Base-by-base conservation (phyloP, 768 basidiomycete genomes). In the Phylloporus sp. region DNA sequence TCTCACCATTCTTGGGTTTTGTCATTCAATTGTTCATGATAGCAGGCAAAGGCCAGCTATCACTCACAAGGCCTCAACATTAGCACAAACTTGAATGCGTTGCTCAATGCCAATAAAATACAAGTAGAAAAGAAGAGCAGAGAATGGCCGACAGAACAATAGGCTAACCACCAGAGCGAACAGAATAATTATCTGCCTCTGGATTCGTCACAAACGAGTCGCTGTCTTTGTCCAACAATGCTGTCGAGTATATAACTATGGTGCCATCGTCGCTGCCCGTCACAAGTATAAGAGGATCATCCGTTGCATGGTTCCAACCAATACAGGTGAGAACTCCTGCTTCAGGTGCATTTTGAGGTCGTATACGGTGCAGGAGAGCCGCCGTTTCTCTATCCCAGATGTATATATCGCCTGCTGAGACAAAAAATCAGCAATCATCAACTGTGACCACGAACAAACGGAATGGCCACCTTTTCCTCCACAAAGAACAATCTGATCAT, bases 311-410 rank as follows among this genome's bases (percentile, higher is more conserved):
- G 61, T 88, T 91, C 88, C 89, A 91, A 12, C 86, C 86, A 35
- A 91, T 79, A 54, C 86, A 87, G 8, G 90, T 91, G 52, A 91
- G 62, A 62, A 89, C 88, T 23, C 85, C 85, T 2, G 45, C 55
- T 4, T 80, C 78, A 27, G 79, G 76, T 10, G 57, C 23, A 16
- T 58, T 63, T 13, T 83, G 84, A 26, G 82, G 77, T 13, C 78
- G 81, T 57, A 92, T 76, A 55, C 83, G 78, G 55, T 89, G 88
- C 3, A 92, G 73, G 2, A 89, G 71, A 8, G 81, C 76, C 5
- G 80, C 90, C 11, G 85, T 86, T 69, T 91, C 88, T 53, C 83
- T 80, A 60, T 92, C 90, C 90, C 90, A 92, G 12, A 91, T 87
- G 61, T 88, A 84, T 13, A 92, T 84, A 59, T 90, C 86, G 5